A percentile compares a stretch with the other conserved stretches of the same genome.
phyloP scores from a whole-genome alignment of 2,329 filamentous ascomycete species.

The Nothomitra cinnamomea region DNA sequence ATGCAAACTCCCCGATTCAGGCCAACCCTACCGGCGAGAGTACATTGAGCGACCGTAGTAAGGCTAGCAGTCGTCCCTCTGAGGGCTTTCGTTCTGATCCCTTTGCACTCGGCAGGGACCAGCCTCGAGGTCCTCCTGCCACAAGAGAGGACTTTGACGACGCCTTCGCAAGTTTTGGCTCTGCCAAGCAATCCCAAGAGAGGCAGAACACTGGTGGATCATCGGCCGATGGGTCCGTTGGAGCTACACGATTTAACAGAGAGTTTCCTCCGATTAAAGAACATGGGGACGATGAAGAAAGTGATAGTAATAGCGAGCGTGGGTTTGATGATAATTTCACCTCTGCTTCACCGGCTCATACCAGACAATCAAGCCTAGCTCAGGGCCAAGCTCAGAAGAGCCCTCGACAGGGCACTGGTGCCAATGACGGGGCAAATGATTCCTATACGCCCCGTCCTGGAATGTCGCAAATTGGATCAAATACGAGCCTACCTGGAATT shows the following conservation, averaged over 20 bases:
- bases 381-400: slow-evolving; percentile 11
- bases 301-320: slow-evolving; percentile 56
- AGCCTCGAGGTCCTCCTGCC: slow-evolving; percentile 20
- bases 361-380: slow-evolving; percentile 12
- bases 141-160: slow-evolving; percentile 70
- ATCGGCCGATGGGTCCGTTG: slow-evolving; percentile 17
- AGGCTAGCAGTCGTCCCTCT: slow-evolving; percentile 23
- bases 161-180: slow-evolving; percentile 60
- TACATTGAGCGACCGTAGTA: slow-evolving; percentile 29
- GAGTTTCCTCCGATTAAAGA: slow-evolving; percentile 94
- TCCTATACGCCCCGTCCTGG: slow-evolving; percentile 19
- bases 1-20: slow-evolving; percentile 26
- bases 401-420: slow-evolving; percentile 14
- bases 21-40: slow-evolving; percentile 31
- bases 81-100: slow-evolving; percentile 24
- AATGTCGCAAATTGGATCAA: slow-evolving; percentile 15
- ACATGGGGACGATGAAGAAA: slow-evolving; percentile 67
- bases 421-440: slow-evolving; percentile 15
- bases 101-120: slow-evolving; percentile 20
- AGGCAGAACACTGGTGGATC: slow-evolving; percentile 19
- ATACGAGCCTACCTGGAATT: neutral
- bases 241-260: slow-evolving; percentile 39
- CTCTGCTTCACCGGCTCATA: slow-evolving; percentile 32
- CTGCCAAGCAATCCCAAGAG: slow-evolving; percentile 32
- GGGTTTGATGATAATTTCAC: slow-evolving; percentile 93